phyloP scores from a whole-genome alignment of 495 filamentous ascomycete genomes.

The Aspergillus sparsus region DNA sequence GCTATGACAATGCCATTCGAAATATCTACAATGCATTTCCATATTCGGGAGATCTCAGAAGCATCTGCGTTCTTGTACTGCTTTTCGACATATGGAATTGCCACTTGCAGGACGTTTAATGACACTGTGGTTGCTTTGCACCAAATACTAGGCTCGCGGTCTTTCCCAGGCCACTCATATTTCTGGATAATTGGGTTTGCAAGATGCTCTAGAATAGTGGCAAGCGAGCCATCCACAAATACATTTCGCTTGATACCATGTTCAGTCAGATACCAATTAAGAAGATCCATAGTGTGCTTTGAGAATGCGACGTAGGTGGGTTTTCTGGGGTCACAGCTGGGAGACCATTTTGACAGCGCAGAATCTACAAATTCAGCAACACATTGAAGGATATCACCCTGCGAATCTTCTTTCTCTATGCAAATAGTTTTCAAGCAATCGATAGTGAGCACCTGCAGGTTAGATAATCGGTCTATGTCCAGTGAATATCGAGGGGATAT shows the following conservation, averaged over 20 bases:
- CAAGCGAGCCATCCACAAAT: conserved; percentile 63
- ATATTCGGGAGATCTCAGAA: conserved; percentile 40
- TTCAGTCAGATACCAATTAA: conserved; percentile 62
- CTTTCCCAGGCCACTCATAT: conserved; percentile 66
- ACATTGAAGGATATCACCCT: conserved; percentile 65
- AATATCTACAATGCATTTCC: conserved; percentile 43
- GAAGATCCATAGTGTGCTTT: conserved; percentile 68
- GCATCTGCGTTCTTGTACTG: conserved; percentile 40
- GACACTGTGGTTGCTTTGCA: conserved; percentile 70
- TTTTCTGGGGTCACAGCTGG: conserved; percentile 40
- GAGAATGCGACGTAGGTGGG: conserved; percentile 87
- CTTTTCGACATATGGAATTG: conserved; percentile 61
- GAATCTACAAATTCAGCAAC: conserved; percentile 65
- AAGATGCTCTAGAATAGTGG: conserved; percentile 62
- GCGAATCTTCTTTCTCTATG: conserved; percentile 64
- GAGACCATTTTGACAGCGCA: conserved; percentile 57
- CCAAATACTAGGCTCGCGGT: conserved; percentile 68
- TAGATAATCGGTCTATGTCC: conserved; percentile 82
- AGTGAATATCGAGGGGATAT: conserved; percentile 74
- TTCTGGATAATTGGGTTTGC: conserved; percentile 69
- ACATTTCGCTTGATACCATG: conserved; percentile 65
- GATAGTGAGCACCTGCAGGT: conserved; percentile 72
- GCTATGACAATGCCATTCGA: conserved; percentile 46
- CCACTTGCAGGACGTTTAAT: conserved; percentile 66
- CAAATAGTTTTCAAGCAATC: conserved; percentile 72